Evolutionary conservation across 164 flowering plant genomes (phyloP).

Genomic region (Santalum album): DNA sequence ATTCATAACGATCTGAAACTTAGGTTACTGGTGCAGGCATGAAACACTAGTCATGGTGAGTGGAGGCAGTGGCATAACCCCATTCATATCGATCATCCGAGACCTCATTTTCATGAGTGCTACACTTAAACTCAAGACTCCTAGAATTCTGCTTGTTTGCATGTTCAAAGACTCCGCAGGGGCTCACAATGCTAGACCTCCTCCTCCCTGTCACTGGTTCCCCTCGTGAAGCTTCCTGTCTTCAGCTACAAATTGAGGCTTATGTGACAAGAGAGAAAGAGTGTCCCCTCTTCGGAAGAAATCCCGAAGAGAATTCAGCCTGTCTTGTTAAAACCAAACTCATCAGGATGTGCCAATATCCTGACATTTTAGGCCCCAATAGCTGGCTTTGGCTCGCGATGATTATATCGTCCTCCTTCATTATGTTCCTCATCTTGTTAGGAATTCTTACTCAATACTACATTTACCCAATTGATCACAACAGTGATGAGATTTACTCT

Average conservation of each 20-base stretch:
- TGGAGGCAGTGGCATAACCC: conserved; percentile 85
- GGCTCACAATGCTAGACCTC: conserved; percentile 67
- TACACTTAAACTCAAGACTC: conserved; percentile 23
- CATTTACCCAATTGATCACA: conserved; percentile 66
- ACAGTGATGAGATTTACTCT: conserved; percentile 31
- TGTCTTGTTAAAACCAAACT: conserved; percentile 55
- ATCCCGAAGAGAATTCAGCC: conserved; percentile 18
- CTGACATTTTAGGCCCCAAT: conserved; percentile 55
- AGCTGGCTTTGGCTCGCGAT: conserved; percentile 70
- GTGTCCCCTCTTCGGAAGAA: conserved; percentile 12
- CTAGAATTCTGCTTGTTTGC: conserved; percentile 37
- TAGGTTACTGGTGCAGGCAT: conserved; percentile 35
- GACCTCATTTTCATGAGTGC: conserved; percentile 38
- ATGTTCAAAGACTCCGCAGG: conserved; percentile 49
- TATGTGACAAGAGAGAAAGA: conserved; percentile 63
- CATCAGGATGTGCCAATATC: conserved; percentile 40
- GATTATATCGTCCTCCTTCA: conserved; percentile 61
- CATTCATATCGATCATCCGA: conserved; percentile 63
- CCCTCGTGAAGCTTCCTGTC: conserved; percentile 25
- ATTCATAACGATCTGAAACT: too few relatives aligned
- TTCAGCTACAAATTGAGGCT: conserved; percentile 60
- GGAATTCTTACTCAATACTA: conserved; percentile 42
- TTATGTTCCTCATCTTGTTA: conserved; percentile 42
- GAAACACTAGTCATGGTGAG: conserved; percentile 72
- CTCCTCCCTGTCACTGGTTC: conserved; percentile 43